phyloP scores from a whole-genome alignment of 768 basidiomycete genomes.

The Fistulinella prunicolor region DNA sequence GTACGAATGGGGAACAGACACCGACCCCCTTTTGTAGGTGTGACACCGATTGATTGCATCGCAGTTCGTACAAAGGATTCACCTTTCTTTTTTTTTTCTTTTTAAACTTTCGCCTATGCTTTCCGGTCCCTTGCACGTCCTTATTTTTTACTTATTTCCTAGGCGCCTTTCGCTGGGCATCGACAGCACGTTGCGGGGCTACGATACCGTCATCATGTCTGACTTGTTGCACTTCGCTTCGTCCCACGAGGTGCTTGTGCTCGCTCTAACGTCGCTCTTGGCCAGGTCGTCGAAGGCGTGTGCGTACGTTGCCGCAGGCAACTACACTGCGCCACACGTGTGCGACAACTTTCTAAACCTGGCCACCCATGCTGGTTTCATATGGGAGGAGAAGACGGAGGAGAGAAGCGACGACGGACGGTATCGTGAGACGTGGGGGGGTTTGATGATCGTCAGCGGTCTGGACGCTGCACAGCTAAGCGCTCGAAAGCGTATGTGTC shows the following conservation, averaged over 20 bases:
- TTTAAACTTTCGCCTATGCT: background rate
- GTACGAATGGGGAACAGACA: slow-evolving; percentile 65
- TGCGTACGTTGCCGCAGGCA: slow-evolving; percentile 61
- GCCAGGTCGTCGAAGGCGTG: slow-evolving; percentile 38
- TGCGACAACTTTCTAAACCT: slow-evolving; percentile 53
- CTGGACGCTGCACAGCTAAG: slow-evolving; percentile 47
- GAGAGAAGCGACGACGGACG: slow-evolving; percentile 1
- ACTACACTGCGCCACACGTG: slow-evolving; percentile 52
- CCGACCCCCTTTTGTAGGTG: slow-evolving; percentile 47
- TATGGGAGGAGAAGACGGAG: slow-evolving; percentile 43
- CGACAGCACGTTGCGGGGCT: slow-evolving; percentile 32
- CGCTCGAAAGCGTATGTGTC: slow-evolving; percentile 55
- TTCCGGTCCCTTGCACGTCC: background rate
- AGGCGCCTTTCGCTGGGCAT: slow-evolving; percentile 13
- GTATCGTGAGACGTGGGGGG: slow-evolving; percentile 43
- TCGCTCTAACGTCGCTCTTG: slow-evolving; percentile 50
- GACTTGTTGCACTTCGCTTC: slow-evolving; percentile 69
- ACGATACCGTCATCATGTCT: slow-evolving; percentile 63
- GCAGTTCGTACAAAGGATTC: too few relatives aligned
- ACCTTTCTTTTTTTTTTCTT: background rate
- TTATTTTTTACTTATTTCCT: background rate
- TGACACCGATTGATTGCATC: background rate
- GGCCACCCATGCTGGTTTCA: slow-evolving; percentile 39
- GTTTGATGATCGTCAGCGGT: slow-evolving; percentile 43
- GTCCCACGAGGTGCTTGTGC: slow-evolving; percentile 56